phyloP scores from a whole-genome alignment of 2,329 filamentous ascomycete species.

The Chaetomium olivaceum region DNA sequence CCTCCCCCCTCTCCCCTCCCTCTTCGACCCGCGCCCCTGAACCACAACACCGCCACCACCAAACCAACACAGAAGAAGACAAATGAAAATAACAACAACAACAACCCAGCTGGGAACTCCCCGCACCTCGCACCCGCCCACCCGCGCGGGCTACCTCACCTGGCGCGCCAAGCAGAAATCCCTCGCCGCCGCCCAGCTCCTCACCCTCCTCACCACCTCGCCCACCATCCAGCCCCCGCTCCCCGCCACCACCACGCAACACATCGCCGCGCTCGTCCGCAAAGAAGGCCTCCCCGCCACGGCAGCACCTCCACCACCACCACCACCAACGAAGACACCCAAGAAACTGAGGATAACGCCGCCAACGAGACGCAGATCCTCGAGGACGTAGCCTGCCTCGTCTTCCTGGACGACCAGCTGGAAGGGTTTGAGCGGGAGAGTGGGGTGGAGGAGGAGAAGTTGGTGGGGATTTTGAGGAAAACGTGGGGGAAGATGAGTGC shows the following conservation, averaged over 20 bases:
- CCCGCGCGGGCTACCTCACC: slow-evolving; percentile 72
- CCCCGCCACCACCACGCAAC: slow-evolving; percentile 29
- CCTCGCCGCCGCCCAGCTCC: slow-evolving; percentile 57
- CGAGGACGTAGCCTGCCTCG: slow-evolving; percentile 83
- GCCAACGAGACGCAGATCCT: slow-evolving; percentile 75
- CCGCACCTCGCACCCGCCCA: slow-evolving; percentile 70
- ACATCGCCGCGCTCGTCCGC: slow-evolving; percentile 70
- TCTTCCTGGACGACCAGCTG: slow-evolving; percentile 85
- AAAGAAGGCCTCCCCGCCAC: slow-evolving; percentile 67
- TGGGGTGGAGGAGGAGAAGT: slow-evolving; percentile 73
- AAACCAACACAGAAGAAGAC: no score
- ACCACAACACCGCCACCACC: no score
- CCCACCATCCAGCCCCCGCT: slow-evolving; percentile 42
- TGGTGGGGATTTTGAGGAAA: slow-evolving; percentile 68
- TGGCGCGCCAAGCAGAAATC: slow-evolving; percentile 76
- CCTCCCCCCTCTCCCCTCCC: background rate
- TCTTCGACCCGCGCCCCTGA: no score
- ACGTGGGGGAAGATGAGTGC: slow-evolving; percentile 76
- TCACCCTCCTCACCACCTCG: slow-evolving; percentile 52
- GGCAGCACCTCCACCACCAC: slow-evolving; percentile 40
- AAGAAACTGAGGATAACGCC: no score
- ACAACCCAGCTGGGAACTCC: slow-evolving; percentile 70
- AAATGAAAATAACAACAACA: no score
- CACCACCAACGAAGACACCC: no score
- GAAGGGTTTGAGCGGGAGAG: slow-evolving; percentile 72